A percentile compares a stretch with the other conserved stretches of the same genome.
These are phyloP conservation scores for Grosmannia serpens DNA, from an alignment of 2,329 filamentous ascomycete genomes.

Conservation along the genomic window DNA sequence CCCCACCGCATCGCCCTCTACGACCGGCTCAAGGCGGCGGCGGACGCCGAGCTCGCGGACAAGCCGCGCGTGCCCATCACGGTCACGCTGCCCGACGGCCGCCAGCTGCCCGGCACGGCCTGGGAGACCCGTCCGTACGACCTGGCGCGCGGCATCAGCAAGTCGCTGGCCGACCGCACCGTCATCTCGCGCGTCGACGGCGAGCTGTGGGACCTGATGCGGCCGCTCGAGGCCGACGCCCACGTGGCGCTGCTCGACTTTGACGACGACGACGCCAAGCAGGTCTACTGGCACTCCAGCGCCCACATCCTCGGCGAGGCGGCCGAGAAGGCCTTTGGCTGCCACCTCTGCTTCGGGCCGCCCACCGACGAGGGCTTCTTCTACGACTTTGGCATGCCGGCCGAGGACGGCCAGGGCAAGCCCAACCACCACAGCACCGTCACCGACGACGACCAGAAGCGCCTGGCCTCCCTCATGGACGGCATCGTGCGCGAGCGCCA, in stretches of 20 bases:
- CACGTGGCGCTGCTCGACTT: conserved; percentile 79
- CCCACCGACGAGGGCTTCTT: conserved; percentile 89
- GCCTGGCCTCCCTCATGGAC: conserved; percentile 67
- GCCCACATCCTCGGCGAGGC: conserved; percentile 95
- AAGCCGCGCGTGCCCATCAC: conserved; percentile 65
- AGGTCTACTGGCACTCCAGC: conserved; percentile 96
- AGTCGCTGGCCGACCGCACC: conserved; percentile 72
- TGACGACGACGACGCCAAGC: conserved; percentile 61
- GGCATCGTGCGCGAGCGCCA: conserved; percentile 95
- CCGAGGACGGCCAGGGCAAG: conserved; percentile 32
- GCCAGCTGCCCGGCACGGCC: conserved; percentile 60
- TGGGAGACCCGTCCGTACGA: conserved; percentile 85
- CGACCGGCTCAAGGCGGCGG: conserved; percentile 74
- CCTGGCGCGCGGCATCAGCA: conserved; percentile 69
- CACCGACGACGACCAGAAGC: conserved; percentile 68
- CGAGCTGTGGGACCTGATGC: conserved; percentile 81
- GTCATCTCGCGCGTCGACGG: conserved; percentile 81
- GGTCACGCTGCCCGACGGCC: conserved; percentile 63
- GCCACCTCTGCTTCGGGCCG: conserved; percentile 85
- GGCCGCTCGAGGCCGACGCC: conserved; percentile 80
- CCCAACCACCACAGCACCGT: conserved; percentile 36
- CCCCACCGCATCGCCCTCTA: conserved; percentile 77
- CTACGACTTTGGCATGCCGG: conserved; percentile 85
- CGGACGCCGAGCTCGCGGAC: conserved; percentile 61
- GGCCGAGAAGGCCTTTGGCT: conserved; percentile 80